phyloP scores from a whole-genome alignment of 441 rosid genomes.

The Aleurites moluccanus region DNA sequence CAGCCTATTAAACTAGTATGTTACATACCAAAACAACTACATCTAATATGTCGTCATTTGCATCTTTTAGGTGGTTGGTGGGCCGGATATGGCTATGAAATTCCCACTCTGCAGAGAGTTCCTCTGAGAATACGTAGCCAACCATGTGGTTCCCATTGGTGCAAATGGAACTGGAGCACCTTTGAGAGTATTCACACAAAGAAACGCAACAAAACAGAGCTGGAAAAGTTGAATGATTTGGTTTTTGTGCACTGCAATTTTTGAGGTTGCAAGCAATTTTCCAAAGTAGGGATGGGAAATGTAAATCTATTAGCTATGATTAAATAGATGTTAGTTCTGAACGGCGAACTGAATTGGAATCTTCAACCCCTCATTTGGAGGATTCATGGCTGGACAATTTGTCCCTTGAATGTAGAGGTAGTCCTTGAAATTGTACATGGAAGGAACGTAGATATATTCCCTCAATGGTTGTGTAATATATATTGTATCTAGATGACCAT shows the following conservation, averaged over 20 bases:
- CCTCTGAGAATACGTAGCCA: slow-evolving; percentile 54
- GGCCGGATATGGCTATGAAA: slow-evolving; percentile 60
- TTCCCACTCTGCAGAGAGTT: slow-evolving; percentile 55
- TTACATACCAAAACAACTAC: neutral
- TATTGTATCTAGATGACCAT: neutral
- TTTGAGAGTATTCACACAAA: slow-evolving; percentile 43
- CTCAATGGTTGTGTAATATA: slow-evolving; percentile 5
- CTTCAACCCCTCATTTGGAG: slow-evolving; percentile 38
- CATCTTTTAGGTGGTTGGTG: slow-evolving; percentile 62
- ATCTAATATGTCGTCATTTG: neutral
- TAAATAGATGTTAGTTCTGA: slow-evolving; percentile 53
- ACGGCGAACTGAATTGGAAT: slow-evolving; percentile 52
- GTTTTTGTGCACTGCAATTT: slow-evolving; percentile 62
- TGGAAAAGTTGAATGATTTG: slow-evolving; percentile 47
- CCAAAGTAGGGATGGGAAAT: slow-evolving; percentile 34
- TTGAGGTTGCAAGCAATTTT: slow-evolving; percentile 45
- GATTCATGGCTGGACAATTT: slow-evolving; percentile 51
- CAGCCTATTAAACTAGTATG: neutral
- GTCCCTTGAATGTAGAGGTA: slow-evolving; percentile 37
- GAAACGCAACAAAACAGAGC: slow-evolving; percentile 37
- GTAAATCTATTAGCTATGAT: slow-evolving; percentile 42
- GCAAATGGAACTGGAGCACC: slow-evolving; percentile 61
- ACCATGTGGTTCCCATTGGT: slow-evolving; percentile 61
- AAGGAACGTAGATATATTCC: neutral
- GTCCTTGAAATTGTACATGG: slow-evolving; percentile 29